Conservation (phyloP, 106 monocot species). For the Dioscorea zingiberensis region DNA sequence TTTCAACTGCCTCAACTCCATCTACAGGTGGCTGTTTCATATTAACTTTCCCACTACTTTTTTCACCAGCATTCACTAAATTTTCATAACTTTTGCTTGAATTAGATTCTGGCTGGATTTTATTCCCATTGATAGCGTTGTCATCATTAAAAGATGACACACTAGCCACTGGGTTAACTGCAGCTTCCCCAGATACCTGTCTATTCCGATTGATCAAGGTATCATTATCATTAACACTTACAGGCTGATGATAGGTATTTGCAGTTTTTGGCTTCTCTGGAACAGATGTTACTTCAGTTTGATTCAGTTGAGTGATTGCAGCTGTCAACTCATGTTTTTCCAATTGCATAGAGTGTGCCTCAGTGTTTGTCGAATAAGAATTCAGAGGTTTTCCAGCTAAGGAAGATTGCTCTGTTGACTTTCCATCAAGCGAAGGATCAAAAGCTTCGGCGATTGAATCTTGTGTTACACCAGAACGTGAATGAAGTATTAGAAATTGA, state of each 20-base stretch:
- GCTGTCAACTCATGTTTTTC: constrained; percentile 37
- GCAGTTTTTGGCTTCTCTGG: constrained; percentile 13
- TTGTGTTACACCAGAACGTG: constrained; percentile 34
- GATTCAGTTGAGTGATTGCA: constrained; percentile 11
- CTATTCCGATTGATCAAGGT: not conserved
- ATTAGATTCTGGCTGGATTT: not conserved
- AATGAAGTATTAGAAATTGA: constrained; percentile 48
- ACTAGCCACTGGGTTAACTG: not conserved
- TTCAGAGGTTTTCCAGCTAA: constrained; percentile 27
- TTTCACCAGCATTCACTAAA: too few species aligned
- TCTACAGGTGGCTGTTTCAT: too few species aligned
- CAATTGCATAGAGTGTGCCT: constrained; percentile 38
- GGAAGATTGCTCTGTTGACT: constrained; percentile 14
- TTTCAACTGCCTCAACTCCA: too few species aligned
- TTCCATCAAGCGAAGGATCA: constrained; percentile 42
- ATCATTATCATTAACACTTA: not conserved
- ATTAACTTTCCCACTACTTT: too few species aligned
- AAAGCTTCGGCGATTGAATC: constrained; percentile 53
- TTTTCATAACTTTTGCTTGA: not conserved
- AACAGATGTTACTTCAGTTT: constrained; percentile 7
- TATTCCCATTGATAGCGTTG: constrained; percentile 13
- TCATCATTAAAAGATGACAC: constrained; percentile 8
- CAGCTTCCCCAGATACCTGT: constrained; percentile 1
- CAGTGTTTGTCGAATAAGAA: constrained; percentile 22
- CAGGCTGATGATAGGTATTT: constrained; percentile 1